Conservation (phyloP, 176 grass and related monocot species). For the Leersia perrieri region DNA sequence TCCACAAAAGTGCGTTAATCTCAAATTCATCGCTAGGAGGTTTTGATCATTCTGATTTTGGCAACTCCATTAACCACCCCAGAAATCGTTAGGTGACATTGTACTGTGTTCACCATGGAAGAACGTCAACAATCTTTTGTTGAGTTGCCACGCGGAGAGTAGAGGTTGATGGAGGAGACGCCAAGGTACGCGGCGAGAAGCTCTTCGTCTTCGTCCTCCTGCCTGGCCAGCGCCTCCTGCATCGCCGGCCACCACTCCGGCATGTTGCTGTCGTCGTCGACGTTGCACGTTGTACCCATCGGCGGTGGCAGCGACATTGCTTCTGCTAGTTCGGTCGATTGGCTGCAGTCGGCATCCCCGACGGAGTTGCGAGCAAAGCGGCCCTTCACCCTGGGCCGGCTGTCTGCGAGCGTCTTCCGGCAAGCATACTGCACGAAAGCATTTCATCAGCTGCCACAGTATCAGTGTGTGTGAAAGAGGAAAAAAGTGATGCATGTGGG, state of each 20-base stretch:
- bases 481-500: too few species aligned
- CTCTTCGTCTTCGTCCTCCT: conserved; percentile 40
- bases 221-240: conserved; percentile 35
- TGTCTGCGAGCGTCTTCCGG: conserved; percentile 89
- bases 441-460: background rate
- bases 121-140: too few species aligned
- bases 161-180: conserved; percentile 44
- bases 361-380: conserved; percentile 65
- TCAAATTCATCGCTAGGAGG: too few species aligned
- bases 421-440: conserved; percentile 59
- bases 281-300: background rate
- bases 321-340: background rate
- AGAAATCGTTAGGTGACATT: too few species aligned
- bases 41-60: too few species aligned
- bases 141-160: background rate
- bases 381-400: conserved; percentile 73
- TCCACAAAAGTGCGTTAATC: too few species aligned
- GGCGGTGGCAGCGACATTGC: background rate
- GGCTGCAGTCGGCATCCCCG: conserved; percentile 5
- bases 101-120: too few species aligned
- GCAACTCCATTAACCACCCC: too few species aligned
- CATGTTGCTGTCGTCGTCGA: background rate
- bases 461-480: too few species aligned
- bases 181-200: conserved; percentile 45
- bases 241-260: conserved; percentile 55